Percentiles rank a stretch among this genome's conserved stretches.
These are phyloP conservation scores for Crepidotus variabilis DNA, from an alignment of 768 basidiomycete genomes.

Conservation along the genomic window DNA sequence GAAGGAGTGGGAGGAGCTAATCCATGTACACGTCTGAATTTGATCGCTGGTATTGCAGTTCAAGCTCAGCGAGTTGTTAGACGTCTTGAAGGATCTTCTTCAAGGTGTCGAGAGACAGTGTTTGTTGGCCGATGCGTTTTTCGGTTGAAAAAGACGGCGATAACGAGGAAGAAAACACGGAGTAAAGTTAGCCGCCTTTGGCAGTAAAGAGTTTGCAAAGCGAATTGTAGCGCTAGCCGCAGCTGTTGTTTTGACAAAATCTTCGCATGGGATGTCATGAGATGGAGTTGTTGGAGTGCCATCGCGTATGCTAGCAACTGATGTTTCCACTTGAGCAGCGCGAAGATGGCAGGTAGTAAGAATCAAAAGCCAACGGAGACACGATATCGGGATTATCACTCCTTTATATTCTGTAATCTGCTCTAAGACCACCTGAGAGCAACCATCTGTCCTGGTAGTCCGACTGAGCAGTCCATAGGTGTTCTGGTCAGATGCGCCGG, in stretches of 20 bases:
- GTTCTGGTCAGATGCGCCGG: too few relatives aligned
- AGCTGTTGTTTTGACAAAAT: slow-evolving; percentile 4
- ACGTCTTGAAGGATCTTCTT: background rate
- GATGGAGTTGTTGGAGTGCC: too few relatives aligned
- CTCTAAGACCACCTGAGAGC: too few relatives aligned
- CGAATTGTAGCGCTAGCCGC: slow-evolving; percentile 19
- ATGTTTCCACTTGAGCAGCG: too few relatives aligned
- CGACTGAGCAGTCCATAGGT: too few relatives aligned
- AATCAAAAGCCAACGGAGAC: too few relatives aligned
- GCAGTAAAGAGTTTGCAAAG: slow-evolving; percentile 25
- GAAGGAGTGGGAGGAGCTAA: background rate
- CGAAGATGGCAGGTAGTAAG: too few relatives aligned
- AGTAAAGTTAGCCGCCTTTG: slow-evolving; percentile 22
- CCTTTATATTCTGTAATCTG: too few relatives aligned
- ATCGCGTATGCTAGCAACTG: too few relatives aligned
- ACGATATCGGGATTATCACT: too few relatives aligned
- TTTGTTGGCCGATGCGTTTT: background rate
- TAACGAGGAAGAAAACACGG: slow-evolving; percentile 22
- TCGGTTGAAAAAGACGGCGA: slow-evolving; percentile 9
- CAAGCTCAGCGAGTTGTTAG: background rate
- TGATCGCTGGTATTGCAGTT: background rate
- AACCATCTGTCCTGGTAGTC: too few relatives aligned
- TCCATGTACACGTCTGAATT: too few relatives aligned
- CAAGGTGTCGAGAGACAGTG: background rate
- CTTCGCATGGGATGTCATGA: background rate